Conservation (phyloP, 495 filamentous ascomycete species). For the Ascodesmis nigricans region DNA sequence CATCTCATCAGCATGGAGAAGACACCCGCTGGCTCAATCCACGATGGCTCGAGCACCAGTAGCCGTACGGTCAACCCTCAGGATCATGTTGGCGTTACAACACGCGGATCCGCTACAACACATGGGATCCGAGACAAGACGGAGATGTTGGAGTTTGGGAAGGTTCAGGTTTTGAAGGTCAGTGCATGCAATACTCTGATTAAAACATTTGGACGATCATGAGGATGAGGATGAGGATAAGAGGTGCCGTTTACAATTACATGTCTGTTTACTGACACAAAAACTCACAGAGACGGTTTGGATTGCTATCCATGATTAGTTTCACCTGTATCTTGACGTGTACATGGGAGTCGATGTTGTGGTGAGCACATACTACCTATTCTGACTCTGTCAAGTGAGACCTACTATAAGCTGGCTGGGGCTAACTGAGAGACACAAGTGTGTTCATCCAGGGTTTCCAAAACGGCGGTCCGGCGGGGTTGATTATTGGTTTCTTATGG, state of each 20-base stretch:
- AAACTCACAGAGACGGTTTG: conserved; percentile 20
- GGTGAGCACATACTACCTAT: conserved; percentile 14
- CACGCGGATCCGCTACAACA: too few relatives aligned
- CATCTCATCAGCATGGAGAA: too few relatives aligned
- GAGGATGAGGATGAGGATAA: not conserved
- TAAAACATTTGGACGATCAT: not conserved
- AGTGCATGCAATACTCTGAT: not conserved
- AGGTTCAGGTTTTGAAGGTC: not conserved
- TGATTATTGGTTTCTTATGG: conserved; percentile 32
- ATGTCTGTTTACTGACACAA: too few relatives aligned
- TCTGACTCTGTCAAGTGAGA: not conserved
- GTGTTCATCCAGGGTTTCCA: not conserved
- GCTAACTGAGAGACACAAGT: too few relatives aligned
- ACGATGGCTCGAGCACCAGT: too few relatives aligned
- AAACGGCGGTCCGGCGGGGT: conserved; percentile 31
- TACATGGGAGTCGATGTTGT: conserved; percentile 29
- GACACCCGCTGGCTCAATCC: too few relatives aligned
- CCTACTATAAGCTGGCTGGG: too few relatives aligned
- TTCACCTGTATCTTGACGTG: conserved; percentile 31
- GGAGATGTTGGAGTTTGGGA: not conserved
- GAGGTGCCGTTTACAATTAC: too few relatives aligned
- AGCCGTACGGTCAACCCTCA: too few relatives aligned
- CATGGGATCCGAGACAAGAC: not conserved
- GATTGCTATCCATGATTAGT: conserved; percentile 29
- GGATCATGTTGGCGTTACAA: too few relatives aligned